phyloP scores from a whole-genome alignment of 345 rosid species.

The Salix purpurea region DNA sequence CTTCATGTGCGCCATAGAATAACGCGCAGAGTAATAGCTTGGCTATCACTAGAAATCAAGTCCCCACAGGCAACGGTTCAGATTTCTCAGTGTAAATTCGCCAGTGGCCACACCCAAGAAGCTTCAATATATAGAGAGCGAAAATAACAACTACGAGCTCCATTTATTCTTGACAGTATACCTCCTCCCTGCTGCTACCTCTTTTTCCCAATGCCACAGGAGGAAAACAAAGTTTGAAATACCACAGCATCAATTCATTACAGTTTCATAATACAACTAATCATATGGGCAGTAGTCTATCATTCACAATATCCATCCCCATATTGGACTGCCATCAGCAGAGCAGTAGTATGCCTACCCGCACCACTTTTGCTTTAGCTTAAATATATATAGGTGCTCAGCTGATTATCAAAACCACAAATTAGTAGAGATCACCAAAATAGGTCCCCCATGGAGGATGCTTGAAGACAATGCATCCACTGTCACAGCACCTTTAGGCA shows the following conservation, averaged over 20 bases:
- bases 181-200: not conserved
- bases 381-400: not conserved
- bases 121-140: not conserved
- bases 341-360: not conserved
- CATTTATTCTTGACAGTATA: not conserved
- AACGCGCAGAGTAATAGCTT: not conserved
- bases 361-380: not conserved
- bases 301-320: not conserved
- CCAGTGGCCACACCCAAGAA: constrained; percentile 1
- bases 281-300: not conserved
- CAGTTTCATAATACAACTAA: not conserved
- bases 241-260: not conserved
- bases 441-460: not conserved
- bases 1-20: not conserved
- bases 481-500: not conserved
- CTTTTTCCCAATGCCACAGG: not conserved
- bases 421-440: not conserved
- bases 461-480: not conserved
- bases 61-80: not conserved
- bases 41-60: not conserved
- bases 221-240: not conserved
- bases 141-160: not conserved
- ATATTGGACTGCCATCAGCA: not conserved
- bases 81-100: not conserved
- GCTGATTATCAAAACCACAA: not conserved